A percentile compares a stretch with the other conserved stretches of the same genome.
Conservation (phyloP, 768 basidiomycete species). For the Holtermanniella nyarrowii region DNA sequence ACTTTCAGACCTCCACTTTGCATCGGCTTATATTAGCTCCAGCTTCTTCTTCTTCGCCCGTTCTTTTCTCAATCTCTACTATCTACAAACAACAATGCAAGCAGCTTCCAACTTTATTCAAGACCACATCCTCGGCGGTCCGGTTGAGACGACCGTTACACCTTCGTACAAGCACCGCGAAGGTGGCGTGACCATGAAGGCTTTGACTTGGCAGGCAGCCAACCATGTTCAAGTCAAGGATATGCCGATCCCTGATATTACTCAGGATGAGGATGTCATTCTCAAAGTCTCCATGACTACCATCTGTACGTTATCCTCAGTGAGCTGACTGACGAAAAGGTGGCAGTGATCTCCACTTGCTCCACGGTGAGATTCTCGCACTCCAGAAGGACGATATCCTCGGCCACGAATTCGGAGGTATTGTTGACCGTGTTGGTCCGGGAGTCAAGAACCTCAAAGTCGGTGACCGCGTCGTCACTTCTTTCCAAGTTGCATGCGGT, state of each 20-base stretch:
- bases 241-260: conserved; percentile 52
- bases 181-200: conserved; percentile 56
- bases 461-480: conserved; percentile 66
- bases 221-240: conserved; percentile 45
- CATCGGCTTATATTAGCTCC: too few relatives aligned
- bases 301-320: conserved; percentile 44
- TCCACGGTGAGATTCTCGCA: conserved; percentile 57
- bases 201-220: conserved; percentile 58
- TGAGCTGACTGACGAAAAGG: background rate
- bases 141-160: background rate
- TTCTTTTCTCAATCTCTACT: background rate
- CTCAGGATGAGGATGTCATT: conserved; percentile 64
- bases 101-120: background rate
- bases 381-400: conserved; percentile 65
- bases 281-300: conserved; percentile 66
- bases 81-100: background rate
- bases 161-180: conserved; percentile 38
- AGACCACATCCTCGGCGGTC: background rate
- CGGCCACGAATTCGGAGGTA: conserved; percentile 57
- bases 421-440: conserved; percentile 56
- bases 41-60: too few relatives aligned
- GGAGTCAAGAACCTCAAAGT: conserved; percentile 52
- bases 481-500: conserved; percentile 69
- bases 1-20: too few relatives aligned
- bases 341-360: conserved; percentile 46